Evolutionary conservation across 2,329 filamentous ascomycete genomes (phyloP).

Genomic region (Fusarium nodosum): DNA sequence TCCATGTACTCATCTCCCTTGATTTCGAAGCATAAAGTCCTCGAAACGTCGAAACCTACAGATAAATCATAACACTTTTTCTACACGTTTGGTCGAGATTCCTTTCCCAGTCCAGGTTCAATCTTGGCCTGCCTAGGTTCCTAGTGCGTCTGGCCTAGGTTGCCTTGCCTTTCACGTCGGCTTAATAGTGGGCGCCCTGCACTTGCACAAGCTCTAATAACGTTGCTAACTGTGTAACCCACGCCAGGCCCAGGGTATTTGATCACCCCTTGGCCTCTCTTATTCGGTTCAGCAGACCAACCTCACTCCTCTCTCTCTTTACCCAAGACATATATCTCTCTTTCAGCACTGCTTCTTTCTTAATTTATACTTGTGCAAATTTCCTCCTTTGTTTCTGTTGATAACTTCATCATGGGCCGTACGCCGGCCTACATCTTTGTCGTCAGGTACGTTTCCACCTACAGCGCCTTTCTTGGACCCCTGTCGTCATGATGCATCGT

Average conservation of each 20-base stretch:
- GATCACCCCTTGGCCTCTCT: constrained; percentile 40
- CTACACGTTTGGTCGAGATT: not conserved
- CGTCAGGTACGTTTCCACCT: constrained; percentile 55
- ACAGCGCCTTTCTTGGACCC: constrained; percentile 27
- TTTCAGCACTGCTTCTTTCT: not conserved
- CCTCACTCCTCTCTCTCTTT: constrained; percentile 31
- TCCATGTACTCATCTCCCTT: constrained; percentile 5
- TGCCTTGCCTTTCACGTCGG: constrained; percentile 9
- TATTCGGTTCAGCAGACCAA: constrained; percentile 36
- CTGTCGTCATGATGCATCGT: constrained; percentile 45
- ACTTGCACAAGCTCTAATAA: constrained; percentile 37
- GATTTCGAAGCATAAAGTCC: not conserved
- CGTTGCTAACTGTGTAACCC: constrained; percentile 34
- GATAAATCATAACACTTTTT: not conserved
- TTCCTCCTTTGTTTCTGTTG: constrained; percentile 15
- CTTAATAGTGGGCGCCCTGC: constrained; percentile 37
- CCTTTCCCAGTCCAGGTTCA: not conserved
- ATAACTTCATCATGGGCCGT: constrained; percentile 55
- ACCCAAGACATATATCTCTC: constrained; percentile 20
- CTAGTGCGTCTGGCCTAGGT: not conserved
- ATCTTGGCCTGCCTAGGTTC: not conserved
- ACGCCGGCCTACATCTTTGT: constrained; percentile 61
- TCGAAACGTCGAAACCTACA: not conserved
- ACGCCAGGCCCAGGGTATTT: constrained; percentile 34
- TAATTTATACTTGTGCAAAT: constrained; percentile 8